phyloP scores from a whole-genome alignment of 2,329 filamentous ascomycete genomes.

The Venturiaceae sp. region DNA sequence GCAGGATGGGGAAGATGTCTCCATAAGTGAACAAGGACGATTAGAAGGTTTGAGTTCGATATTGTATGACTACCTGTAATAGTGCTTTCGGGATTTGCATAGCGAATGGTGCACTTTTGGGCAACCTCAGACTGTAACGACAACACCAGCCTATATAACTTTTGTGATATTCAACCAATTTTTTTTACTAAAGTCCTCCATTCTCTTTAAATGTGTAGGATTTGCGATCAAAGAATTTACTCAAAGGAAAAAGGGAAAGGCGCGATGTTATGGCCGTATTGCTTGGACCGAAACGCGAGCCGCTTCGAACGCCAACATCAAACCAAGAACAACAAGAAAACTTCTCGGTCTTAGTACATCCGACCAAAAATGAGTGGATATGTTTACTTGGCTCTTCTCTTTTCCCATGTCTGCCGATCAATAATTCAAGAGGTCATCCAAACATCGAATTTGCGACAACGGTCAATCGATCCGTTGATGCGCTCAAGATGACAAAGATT shows the following conservation, averaged over 20 bases:
- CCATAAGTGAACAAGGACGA: neutral
- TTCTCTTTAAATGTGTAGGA: too few species aligned
- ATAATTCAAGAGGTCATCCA: too few species aligned
- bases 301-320: neutral
- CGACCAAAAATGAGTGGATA: neutral
- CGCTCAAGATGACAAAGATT: neutral
- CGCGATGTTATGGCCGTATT: neutral
- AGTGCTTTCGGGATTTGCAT: neutral
- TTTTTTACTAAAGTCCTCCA: too few species aligned
- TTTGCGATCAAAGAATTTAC: neutral
- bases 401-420: too few species aligned
- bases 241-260: neutral
- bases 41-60: neutral
- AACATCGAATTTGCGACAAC: neutral
- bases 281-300: neutral
- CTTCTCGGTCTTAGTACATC: neutral
- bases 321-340: neutral
- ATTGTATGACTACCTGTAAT: neutral
- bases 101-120: neutral
- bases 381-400: too few species aligned
- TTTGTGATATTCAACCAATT: too few species aligned
- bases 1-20: conserved; percentile 1
- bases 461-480: neutral
- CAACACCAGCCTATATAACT: too few species aligned
- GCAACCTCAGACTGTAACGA: neutral